These are phyloP conservation scores for Spongiforma sp. DNA, from an alignment of 1,284 basidiomycete species.

Conservation along the genomic window DNA sequence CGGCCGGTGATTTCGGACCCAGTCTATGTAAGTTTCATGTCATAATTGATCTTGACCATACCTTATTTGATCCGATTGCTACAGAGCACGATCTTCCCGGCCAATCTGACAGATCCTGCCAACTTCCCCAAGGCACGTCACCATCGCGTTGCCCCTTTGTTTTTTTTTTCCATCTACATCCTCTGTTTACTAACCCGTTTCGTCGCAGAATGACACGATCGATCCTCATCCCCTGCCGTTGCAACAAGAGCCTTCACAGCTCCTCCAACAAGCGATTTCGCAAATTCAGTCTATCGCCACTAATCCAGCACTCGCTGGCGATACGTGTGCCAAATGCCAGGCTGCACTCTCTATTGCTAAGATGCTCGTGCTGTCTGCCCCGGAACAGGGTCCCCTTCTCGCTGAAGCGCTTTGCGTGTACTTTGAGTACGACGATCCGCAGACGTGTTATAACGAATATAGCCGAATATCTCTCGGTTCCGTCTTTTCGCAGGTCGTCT, in stretches of 20 bases:
- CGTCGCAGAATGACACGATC: constrained; percentile 51
- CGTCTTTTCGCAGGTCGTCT: constrained; percentile 66
- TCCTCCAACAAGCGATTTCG: constrained; percentile 53
- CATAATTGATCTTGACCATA: background rate
- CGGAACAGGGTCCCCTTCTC: constrained; percentile 63
- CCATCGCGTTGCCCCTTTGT: background rate
- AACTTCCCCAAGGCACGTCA: constrained; percentile 50
- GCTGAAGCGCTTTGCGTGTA: constrained; percentile 63
- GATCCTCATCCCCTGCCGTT: constrained; percentile 71
- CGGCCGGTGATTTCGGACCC: constrained; percentile 74
- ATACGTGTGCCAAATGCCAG: constrained; percentile 67
- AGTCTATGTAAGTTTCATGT: constrained; percentile 51
- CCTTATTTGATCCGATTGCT: constrained; percentile 5
- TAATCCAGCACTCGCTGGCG: constrained; percentile 51
- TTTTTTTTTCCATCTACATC: no score
- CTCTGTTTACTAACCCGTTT: background rate
- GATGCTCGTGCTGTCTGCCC: constrained; percentile 64
- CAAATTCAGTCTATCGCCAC: constrained; percentile 57
- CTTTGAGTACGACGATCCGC: constrained; percentile 54
- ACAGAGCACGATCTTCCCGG: constrained; percentile 59
- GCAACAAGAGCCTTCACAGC: constrained; percentile 46
- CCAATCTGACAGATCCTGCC: constrained; percentile 62
- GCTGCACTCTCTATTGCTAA: constrained; percentile 64
- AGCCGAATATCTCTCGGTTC: constrained; percentile 54
- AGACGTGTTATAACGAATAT: constrained; percentile 56